Base-by-base conservation (phyloP, 257 asterid genomes). In the Ilex aquifolium region DNA sequence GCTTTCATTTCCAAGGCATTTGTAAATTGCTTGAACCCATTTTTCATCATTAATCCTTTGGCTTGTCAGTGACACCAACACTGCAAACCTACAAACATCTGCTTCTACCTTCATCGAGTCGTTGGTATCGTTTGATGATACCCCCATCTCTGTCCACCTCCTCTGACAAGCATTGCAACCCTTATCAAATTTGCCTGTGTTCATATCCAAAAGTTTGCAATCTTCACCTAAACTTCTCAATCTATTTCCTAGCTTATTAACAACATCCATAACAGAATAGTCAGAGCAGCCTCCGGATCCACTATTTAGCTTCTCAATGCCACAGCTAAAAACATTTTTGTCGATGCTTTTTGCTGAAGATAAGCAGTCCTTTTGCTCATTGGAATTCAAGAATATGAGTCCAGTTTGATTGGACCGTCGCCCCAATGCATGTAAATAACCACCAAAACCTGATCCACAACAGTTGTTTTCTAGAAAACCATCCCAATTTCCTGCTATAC, bases 271-370 rank as follows among this genome's bases (percentile, higher is more conserved):
- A 60, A 73, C 77, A 12, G 74, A 57, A 58, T 80, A 88, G 53
- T 82, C 79, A 3, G 95, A 83, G 66, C 95, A 88, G 21, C 83
- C 85, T 64, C 86, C 95, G 42, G 49, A 44, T 29, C 92, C 95
- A 56, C 82, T 70, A 5, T 76, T 79, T 32, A 88, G 75, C 77
- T 78, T 82, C 64, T 75, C 79, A 50, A 85, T 65, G 42, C 90
- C 92, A 82, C 96, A 82, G 30, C 54, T 52, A 31, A 42, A 50
- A 30, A n/a, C 59, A 51, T 71, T 61, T 7, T 16, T 31, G 29
- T 58, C 64, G 51, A 3, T 50, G 4, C 65, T 71, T 65, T 57
- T 70, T 46, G 69, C 49, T 17, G 58, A 67, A 31, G 61, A 58
- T 15, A 74, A 61, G 60, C 95, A 88, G 15, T 57, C 71, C 17